Evolutionary conservation across 164 flowering plant genomes (phyloP).

Genomic region (Tinospora cordifolia): DNA sequence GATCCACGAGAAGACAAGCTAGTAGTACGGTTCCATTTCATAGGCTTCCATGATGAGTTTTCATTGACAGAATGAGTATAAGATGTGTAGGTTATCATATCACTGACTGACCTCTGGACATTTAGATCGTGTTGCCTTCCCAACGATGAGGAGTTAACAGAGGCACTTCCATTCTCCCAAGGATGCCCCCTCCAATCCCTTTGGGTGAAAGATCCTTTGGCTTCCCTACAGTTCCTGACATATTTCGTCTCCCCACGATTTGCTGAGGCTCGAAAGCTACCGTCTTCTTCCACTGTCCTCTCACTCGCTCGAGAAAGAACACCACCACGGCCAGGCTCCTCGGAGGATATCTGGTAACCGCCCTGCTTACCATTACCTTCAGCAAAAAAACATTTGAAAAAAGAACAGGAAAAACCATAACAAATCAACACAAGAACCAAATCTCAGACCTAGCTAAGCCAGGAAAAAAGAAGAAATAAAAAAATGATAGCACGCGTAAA

Average conservation of each 20-base stretch:
- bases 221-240: conserved; percentile 45
- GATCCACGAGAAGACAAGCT: conserved; percentile 77
- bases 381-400: conserved; percentile 30
- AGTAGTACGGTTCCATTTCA: conserved; percentile 72
- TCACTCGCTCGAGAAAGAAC: conserved; percentile 42
- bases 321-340: conserved; percentile 51
- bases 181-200: conserved; percentile 53
- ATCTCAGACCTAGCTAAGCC: background rate
- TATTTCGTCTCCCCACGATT: conserved; percentile 47
- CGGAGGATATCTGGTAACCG: conserved; percentile 52
- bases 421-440: background rate
- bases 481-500: background rate
- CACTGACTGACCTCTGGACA: conserved; percentile 48
- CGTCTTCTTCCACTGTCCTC: conserved; percentile 53
- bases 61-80: conserved; percentile 36
- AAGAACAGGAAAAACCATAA: conserved; percentile 17
- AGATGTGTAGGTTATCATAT: conserved; percentile 28
- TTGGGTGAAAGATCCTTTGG: conserved; percentile 39
- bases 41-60: conserved; percentile 54
- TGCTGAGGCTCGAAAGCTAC: conserved; percentile 25
- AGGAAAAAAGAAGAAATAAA: background rate
- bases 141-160: conserved; percentile 15
- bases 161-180: conserved; percentile 38
- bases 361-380: conserved; percentile 91
- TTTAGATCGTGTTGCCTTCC: conserved; percentile 30